A percentile compares a stretch with the other conserved stretches of the same genome.
These are phyloP conservation scores for Linnemannia elongata DNA, from an alignment of 192 early-diverging fungal genomes.

Conservation along the genomic window DNA sequence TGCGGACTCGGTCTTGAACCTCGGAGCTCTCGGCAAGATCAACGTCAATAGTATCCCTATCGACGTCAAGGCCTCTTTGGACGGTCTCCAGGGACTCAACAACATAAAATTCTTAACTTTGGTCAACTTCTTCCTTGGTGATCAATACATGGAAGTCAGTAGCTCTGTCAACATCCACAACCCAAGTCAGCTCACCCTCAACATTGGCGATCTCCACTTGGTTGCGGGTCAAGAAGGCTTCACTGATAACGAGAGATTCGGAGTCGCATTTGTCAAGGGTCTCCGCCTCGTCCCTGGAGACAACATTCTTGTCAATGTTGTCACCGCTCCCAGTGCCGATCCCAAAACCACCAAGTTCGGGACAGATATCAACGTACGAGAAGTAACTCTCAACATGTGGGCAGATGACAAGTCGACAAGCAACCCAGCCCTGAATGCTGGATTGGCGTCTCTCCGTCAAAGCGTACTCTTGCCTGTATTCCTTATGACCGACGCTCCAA, in stretches of 20 bases:
- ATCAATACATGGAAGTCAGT: background rate
- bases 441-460: background rate
- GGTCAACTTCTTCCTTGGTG: no score
- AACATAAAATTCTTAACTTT: conserved; percentile 1
- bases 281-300: conserved; percentile 6
- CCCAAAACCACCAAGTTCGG: no score
- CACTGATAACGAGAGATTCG: background rate
- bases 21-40: conserved; percentile 58
- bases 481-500: background rate
- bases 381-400: background rate
- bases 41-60: conserved; percentile 55
- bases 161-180: conserved; percentile 33
- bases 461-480: no score
- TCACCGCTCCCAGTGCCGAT: background rate
- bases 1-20: conserved; percentile 51
- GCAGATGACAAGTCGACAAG: background rate
- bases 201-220: conserved; percentile 17
- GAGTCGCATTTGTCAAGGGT: background rate
- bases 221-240: background rate
- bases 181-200: conserved; percentile 44
- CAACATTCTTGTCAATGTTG: background rate
- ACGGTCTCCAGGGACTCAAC: conserved; percentile 41
- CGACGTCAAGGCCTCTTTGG: conserved; percentile 49
- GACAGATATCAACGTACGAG: no score
- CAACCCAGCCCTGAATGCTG: conserved; percentile 18